phyloP scores from a whole-genome alignment of 495 filamentous ascomycete species.

The Annulohypoxylon bovei region DNA sequence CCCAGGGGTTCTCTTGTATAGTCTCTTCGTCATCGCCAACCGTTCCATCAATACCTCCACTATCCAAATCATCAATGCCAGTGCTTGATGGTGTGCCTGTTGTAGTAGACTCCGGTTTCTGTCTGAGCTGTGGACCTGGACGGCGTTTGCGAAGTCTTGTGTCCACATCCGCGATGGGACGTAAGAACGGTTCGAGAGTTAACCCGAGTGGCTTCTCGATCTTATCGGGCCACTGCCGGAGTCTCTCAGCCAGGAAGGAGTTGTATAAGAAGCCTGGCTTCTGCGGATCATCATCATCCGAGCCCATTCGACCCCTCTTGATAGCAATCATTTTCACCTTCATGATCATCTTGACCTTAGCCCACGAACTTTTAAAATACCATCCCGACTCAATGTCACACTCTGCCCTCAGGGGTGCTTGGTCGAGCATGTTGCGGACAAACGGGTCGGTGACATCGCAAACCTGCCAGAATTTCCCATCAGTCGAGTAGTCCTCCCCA shows the following conservation, averaged over 20 bases:
- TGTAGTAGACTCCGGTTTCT: background rate
- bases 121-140: background rate
- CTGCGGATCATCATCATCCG: slow-evolving; percentile 61
- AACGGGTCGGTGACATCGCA: slow-evolving; percentile 90
- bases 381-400: slow-evolving; percentile 78
- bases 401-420: slow-evolving; percentile 54
- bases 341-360: slow-evolving; percentile 86
- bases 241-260: slow-evolving; percentile 36
- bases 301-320: slow-evolving; percentile 53
- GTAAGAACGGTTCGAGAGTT: slow-evolving; percentile 42
- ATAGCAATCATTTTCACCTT: slow-evolving; percentile 76
- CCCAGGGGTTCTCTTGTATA: slow-evolving; percentile 9
- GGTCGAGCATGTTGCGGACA: slow-evolving; percentile 62
- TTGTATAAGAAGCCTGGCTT: slow-evolving; percentile 46
- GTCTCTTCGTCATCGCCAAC: background rate
- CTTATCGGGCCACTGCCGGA: slow-evolving; percentile 38
- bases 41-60: background rate
- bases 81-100: background rate
- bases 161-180: slow-evolving; percentile 41
- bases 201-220: slow-evolving; percentile 41
- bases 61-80: background rate
- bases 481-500: slow-evolving; percentile 69
- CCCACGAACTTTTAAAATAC: slow-evolving; percentile 79
- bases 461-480: slow-evolving; percentile 91
- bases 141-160: slow-evolving; percentile 13